These are phyloP conservation scores for Santalum album DNA, from an alignment of 164 flowering plant genomes.

Conservation along the genomic window DNA sequence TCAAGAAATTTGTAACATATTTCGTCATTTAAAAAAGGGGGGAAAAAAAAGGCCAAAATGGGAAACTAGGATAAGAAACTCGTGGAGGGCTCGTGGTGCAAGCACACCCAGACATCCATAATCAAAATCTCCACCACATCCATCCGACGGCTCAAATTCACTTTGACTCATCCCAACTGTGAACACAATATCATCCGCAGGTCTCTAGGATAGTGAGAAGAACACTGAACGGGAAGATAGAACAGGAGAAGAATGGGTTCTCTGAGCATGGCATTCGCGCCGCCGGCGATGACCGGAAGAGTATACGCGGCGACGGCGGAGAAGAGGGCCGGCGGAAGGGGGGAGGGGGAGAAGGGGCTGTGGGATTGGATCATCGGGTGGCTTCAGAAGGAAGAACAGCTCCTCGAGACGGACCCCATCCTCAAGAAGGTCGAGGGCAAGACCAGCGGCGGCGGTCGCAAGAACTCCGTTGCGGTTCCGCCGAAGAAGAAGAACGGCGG, in stretches of 20 bases:
- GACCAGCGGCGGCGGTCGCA: constrained; percentile 18
- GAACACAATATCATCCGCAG: not conserved
- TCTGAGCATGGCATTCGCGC: constrained; percentile 27
- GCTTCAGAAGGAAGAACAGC: constrained; percentile 59
- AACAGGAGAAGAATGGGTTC: constrained; percentile 33
- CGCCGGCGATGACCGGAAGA: constrained; percentile 22
- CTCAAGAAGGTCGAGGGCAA: constrained; percentile 75
- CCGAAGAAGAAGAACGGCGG: constrained; percentile 54
- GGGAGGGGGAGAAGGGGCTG: constrained; percentile 54
- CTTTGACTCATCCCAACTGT: not conserved
- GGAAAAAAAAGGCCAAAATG: not conserved
- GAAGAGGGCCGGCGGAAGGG: constrained; percentile 12
- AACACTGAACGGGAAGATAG: not conserved
- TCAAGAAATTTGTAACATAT: too few species aligned
- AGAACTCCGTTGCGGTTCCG: constrained; percentile 43
- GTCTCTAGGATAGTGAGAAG: not conserved
- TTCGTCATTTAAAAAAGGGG: too few species aligned
- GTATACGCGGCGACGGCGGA: constrained; percentile 17
- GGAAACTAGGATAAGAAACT: constrained; percentile 38
- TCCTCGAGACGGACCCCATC: constrained; percentile 74
- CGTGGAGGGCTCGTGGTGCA: constrained; percentile 53
- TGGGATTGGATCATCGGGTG: constrained; percentile 59
- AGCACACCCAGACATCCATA: constrained; percentile 9
- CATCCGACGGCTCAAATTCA: constrained; percentile 23
- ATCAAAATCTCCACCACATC: not conserved